A percentile compares a stretch with the other conserved stretches of the same genome.
Conservation (phyloP, 139 green algal species). For the Yamagishiella unicocca region DNA sequence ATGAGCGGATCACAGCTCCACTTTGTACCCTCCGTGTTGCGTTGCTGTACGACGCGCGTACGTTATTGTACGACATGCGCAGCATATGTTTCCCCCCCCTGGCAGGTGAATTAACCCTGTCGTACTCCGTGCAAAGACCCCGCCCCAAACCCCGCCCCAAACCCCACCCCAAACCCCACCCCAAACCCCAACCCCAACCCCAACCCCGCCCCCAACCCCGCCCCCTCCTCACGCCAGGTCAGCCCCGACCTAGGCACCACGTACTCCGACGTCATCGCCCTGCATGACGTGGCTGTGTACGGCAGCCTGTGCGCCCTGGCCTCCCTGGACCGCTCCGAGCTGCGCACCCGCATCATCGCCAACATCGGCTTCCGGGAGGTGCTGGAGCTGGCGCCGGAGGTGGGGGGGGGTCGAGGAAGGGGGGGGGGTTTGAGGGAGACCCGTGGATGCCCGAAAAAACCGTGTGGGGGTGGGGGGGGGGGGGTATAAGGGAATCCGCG, state of each 20-base stretch:
- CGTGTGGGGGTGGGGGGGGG: background rate
- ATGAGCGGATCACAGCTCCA: no score
- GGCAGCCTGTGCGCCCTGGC: slow-evolving; percentile 92
- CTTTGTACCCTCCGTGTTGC: no score
- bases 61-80: no score
- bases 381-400: slow-evolving; percentile 90
- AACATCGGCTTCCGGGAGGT: slow-evolving; percentile 90
- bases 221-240: slow-evolving; percentile 54
- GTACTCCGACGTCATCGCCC: slow-evolving; percentile 86
- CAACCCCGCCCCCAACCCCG: background rate
- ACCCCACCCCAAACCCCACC: no score
- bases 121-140: no score
- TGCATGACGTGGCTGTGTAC: slow-evolving; percentile 90
- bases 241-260: slow-evolving; percentile 75
- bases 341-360: slow-evolving; percentile 81
- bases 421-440: no score
- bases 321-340: slow-evolving; percentile 84
- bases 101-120: no score
- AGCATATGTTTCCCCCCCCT: no score
- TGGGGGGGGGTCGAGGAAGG: slow-evolving; percentile 25
- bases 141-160: no score
- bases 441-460: background rate
- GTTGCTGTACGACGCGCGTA: no score
- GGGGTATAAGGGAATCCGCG: no score
- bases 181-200: no score